Evolutionary conservation across 1,139 yeast genomes (phyloP).

Genomic region (Pichia sp.): DNA sequence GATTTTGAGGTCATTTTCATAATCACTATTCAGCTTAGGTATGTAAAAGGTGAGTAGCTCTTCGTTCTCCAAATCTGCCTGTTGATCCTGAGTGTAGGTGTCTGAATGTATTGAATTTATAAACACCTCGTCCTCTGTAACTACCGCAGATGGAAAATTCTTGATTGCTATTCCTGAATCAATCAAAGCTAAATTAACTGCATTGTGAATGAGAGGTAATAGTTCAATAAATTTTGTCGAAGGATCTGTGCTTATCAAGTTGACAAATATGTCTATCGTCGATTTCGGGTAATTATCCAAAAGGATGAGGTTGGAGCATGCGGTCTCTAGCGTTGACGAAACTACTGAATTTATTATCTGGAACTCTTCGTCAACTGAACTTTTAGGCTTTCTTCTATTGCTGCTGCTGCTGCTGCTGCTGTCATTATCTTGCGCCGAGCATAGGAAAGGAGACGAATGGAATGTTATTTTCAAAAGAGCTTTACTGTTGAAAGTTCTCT

Average conservation of each 20-base stretch:
- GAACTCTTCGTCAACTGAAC: constrained; percentile 7
- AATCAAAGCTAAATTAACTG: constrained; percentile 68
- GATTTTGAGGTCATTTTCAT: not conserved
- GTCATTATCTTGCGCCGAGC: constrained; percentile 1
- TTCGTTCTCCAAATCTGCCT: constrained; percentile 29
- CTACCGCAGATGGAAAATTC: constrained; percentile 59
- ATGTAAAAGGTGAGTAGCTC: constrained; percentile 54
- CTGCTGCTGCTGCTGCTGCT: not conserved
- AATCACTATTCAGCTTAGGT: constrained; percentile 32
- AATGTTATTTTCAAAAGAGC: constrained; percentile 28
- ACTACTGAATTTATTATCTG: constrained; percentile 15
- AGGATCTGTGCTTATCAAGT: constrained; percentile 50
- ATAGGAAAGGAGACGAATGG: constrained; percentile 23
- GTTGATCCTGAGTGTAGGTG: constrained; percentile 11
- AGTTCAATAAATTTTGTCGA: constrained; percentile 37
- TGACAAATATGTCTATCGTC: constrained; percentile 74
- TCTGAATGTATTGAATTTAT: constrained; percentile 23
- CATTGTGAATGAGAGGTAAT: constrained; percentile 49
- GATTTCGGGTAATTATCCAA: constrained; percentile 83
- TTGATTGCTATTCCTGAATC: constrained; percentile 79
- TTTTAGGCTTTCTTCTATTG: not conserved
- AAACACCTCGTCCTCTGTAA: constrained; percentile 21
- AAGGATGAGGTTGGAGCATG: constrained; percentile 48
- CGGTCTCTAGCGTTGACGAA: constrained; percentile 47
- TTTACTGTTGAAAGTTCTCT: constrained; percentile 27